A percentile compares a stretch with the other conserved stretches of the same genome.
phyloP scores from a whole-genome alignment of 2,329 filamentous ascomycete species.

The Ascochyta pisi region DNA sequence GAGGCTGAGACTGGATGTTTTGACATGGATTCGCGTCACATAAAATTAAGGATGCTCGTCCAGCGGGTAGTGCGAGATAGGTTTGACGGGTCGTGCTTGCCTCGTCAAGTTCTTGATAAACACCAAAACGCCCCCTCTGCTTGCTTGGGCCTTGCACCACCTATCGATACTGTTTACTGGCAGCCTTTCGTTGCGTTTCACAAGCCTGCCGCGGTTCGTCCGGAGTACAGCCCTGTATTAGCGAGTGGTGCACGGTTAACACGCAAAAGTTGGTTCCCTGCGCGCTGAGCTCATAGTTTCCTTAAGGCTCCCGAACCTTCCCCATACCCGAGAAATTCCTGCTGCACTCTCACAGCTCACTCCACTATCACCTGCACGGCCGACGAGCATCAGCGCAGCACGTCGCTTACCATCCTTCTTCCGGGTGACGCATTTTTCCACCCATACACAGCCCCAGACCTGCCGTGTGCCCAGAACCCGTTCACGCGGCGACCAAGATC shows the following conservation, averaged over 20 bases:
- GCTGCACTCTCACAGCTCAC: constrained; percentile 24
- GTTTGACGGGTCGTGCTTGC: constrained; percentile 12
- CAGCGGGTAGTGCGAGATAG: constrained; percentile 11
- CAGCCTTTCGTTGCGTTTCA: constrained; percentile 8
- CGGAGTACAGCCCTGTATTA: constrained; percentile 16
- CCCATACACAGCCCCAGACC: constrained; percentile 17
- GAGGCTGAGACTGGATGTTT: constrained; percentile 1
- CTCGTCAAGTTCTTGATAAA: constrained; percentile 2
- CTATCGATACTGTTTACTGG: constrained; percentile 18
- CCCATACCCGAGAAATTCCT: constrained; percentile 37
- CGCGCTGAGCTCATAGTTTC: constrained; percentile 24
- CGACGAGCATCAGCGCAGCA: constrained; percentile 11
- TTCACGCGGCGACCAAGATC: constrained; percentile 43
- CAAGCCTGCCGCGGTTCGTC: constrained; percentile 15
- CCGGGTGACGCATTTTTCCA: constrained; percentile 14
- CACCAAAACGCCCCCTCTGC: background rate
- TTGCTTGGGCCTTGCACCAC: background rate
- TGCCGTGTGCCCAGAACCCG: constrained; percentile 24
- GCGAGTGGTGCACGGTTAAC: constrained; percentile 18
- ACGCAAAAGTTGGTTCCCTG: constrained; percentile 32
- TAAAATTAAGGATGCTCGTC: constrained; percentile 32
- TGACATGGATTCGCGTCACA: constrained; percentile 32
- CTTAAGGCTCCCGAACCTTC: constrained; percentile 18
- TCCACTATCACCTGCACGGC: constrained; percentile 30
- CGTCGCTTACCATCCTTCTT: constrained; percentile 10